phyloP scores from a whole-genome alignment of 345 rosid genomes.

The Adansonia digitata region DNA sequence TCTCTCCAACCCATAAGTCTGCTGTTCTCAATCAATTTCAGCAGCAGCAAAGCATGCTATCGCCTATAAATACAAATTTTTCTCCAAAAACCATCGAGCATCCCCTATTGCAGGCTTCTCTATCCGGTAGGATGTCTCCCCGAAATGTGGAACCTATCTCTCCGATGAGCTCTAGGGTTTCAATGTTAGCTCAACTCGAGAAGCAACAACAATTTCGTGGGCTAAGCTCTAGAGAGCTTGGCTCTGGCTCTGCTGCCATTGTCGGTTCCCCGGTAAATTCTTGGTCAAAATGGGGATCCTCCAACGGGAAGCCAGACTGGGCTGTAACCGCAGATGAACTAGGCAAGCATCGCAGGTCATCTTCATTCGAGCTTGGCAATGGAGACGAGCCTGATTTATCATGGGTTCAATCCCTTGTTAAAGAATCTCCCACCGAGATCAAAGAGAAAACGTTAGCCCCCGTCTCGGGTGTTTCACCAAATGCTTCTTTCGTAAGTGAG shows the following conservation, averaged over 20 bases:
- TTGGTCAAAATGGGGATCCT: conserved; percentile 80
- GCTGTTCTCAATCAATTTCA: conserved; percentile 59
- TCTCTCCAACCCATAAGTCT: conserved; percentile 61
- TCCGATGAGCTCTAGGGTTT: conserved; percentile 61
- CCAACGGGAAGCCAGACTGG: conserved; percentile 79
- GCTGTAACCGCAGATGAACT: conserved; percentile 46
- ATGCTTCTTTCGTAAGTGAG: too few species aligned
- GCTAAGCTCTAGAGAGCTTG: conserved; percentile 59
- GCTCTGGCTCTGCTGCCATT: conserved; percentile 43
- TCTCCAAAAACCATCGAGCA: conserved; percentile 62
- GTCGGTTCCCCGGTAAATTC: conserved; percentile 64
- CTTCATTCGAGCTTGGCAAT: conserved; percentile 46
- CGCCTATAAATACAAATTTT: conserved; percentile 61
- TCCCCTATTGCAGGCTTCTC: conserved; percentile 46
- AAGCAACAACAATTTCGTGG: conserved; percentile 67
- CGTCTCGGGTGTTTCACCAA: too few species aligned
- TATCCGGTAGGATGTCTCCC: conserved; percentile 89
- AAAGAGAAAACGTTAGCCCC: conserved; percentile 43
- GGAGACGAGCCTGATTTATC: conserved; percentile 87
- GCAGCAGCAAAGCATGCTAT: conserved; percentile 69
- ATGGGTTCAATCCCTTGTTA: conserved; percentile 82
- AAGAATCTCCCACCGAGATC: conserved; percentile 61
- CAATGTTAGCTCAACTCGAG: conserved; percentile 65
- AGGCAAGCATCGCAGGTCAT: conserved; percentile 42
- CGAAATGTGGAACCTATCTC: conserved; percentile 74